Percentiles rank a stretch among this genome's conserved stretches.
Evolutionary conservation across 495 filamentous ascomycete genomes (phyloP).

Genomic region (Letharia lupina): DNA sequence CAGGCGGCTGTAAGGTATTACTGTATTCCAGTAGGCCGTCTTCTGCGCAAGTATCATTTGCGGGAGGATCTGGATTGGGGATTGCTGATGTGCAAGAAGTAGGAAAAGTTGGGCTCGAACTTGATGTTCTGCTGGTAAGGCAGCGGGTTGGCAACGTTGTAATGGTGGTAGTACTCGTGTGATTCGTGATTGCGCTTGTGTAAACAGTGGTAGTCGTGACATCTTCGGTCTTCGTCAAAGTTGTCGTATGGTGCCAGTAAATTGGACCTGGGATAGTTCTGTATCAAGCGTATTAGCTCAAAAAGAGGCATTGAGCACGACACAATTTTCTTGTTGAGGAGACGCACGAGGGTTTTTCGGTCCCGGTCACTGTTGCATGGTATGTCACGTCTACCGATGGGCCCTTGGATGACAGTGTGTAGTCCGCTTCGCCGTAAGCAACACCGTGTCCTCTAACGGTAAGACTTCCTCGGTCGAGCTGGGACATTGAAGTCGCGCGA

Average conservation of each 20-base stretch:
- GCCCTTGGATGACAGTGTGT: background rate
- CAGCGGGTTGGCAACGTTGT: background rate
- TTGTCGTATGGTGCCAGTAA: too few species aligned
- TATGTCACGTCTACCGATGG: background rate
- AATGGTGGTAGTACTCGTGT: background rate
- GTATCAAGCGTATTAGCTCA: background rate
- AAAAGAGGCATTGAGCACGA: background rate
- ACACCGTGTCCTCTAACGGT: background rate
- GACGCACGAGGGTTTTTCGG: background rate
- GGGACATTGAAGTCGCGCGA: background rate
- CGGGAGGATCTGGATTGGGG: background rate
- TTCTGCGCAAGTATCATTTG: slow-evolving; percentile 2
- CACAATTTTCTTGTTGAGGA: too few species aligned
- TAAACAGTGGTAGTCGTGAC: background rate
- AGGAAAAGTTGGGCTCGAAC: background rate
- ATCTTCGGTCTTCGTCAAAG: background rate
- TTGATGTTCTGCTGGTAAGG: background rate
- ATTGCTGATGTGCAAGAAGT: slow-evolving; percentile 1
- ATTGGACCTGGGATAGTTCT: background rate
- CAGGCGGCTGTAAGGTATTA: background rate
- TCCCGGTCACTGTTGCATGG: background rate
- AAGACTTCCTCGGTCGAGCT: background rate
- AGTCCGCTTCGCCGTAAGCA: background rate
- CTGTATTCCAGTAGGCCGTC: background rate
- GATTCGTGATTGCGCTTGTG: background rate